Evolutionary conservation across 805 yeast genomes (phyloP).

Genomic region (Nakazawaea sp.): DNA sequence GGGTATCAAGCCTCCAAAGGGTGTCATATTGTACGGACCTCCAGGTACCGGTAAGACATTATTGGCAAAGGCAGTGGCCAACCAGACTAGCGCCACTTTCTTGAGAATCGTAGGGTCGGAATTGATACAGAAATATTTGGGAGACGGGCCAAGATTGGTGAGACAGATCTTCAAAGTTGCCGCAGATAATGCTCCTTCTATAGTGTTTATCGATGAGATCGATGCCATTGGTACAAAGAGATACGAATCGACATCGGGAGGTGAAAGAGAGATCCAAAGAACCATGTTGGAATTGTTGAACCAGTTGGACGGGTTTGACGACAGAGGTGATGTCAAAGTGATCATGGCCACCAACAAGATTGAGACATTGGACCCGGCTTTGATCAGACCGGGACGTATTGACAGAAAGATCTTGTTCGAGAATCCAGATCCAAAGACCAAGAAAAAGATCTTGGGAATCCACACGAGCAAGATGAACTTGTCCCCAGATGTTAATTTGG

Average conservation of each 20-base stretch:
- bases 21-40: conserved; percentile 94
- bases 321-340: conserved; percentile 94
- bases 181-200: conserved; percentile 96
- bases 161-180: conserved; percentile 96
- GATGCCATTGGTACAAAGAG: conserved; percentile 99
- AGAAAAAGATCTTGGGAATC: conserved; percentile 85
- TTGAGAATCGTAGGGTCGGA: conserved; percentile 96
- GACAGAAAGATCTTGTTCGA: conserved; percentile 94
- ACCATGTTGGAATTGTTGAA: conserved; percentile 94
- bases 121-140: conserved; percentile 91
- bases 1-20: conserved; percentile 99
- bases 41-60: conserved; percentile 98
- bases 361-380: conserved; percentile 91
- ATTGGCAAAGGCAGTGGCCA: conserved; percentile 96
- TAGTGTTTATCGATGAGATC: conserved; percentile 96
- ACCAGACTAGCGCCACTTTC: conserved; percentile 94
- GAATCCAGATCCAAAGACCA: conserved; percentile 89
- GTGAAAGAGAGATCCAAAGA: conserved; percentile 95
- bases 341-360: conserved; percentile 97
- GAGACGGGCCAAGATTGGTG: conserved; percentile 95
- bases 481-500: conserved; percentile 81
- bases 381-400: conserved; percentile 95
- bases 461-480: conserved; percentile 93
- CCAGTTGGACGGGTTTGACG: conserved; percentile 96
- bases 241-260: conserved; percentile 87